A percentile compares a stretch with the other conserved stretches of the same genome.
Evolutionary conservation across 805 yeast genomes (phyloP).

Genomic region (Barnettozyma californica): DNA sequence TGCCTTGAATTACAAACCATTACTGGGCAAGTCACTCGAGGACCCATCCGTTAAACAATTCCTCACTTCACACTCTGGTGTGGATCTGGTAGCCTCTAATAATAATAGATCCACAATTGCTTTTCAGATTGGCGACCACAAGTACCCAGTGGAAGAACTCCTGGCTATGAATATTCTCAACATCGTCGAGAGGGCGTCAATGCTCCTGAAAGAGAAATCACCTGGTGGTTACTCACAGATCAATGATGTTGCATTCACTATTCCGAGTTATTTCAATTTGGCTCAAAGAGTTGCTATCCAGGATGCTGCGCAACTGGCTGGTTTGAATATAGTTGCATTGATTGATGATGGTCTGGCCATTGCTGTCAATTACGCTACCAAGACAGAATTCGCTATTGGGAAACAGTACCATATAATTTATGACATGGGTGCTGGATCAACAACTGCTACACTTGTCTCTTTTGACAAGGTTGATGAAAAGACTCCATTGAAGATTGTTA

Average conservation of each 20-base stretch:
- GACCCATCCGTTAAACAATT: slow-evolving; percentile 45
- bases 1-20: slow-evolving; percentile 58
- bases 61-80: slow-evolving; percentile 54
- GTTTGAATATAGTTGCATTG: slow-evolving; percentile 55
- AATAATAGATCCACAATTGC: slow-evolving; percentile 50
- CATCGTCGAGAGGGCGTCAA: slow-evolving; percentile 57
- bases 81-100: slow-evolving; percentile 37
- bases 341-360: slow-evolving; percentile 93
- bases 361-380: slow-evolving; percentile 72
- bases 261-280: slow-evolving; percentile 66
- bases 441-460: slow-evolving; percentile 80
- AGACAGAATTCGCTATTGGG: slow-evolving; percentile 39
- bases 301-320: slow-evolving; percentile 71
- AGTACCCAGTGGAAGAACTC: slow-evolving; percentile 67
- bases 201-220: slow-evolving; percentile 48
- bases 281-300: slow-evolving; percentile 64
- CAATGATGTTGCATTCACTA: slow-evolving; percentile 66
- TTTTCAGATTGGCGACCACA: slow-evolving; percentile 43
- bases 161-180: slow-evolving; percentile 78
- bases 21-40: slow-evolving; percentile 60
- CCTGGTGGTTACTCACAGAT: slow-evolving; percentile 45
- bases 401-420: slow-evolving; percentile 65
- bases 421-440: slow-evolving; percentile 92
- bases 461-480: slow-evolving; percentile 41
- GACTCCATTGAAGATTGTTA: slow-evolving; percentile 43